Conservation (phyloP, 2,329 filamentous ascomycete species). For the Tolypocladium amazonense region DNA sequence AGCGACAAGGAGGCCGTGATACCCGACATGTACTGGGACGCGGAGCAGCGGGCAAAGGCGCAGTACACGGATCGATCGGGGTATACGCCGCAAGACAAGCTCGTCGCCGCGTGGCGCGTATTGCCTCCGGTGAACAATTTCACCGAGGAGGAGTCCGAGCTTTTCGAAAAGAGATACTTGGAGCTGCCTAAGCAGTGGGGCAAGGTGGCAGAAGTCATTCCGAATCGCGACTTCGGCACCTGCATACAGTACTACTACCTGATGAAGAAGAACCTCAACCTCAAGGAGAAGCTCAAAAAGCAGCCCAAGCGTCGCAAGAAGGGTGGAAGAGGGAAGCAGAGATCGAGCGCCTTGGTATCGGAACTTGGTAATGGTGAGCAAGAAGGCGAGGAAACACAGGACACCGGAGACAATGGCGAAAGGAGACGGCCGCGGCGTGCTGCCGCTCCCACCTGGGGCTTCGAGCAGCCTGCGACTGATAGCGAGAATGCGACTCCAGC, state of each 20-base stretch:
- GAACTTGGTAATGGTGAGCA: constrained; percentile 52
- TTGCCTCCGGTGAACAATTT: constrained; percentile 67
- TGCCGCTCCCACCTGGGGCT: constrained; percentile 61
- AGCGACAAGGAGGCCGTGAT: constrained; percentile 69
- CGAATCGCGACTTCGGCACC: constrained; percentile 60
- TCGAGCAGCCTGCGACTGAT: constrained; percentile 48
- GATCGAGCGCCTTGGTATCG: constrained; percentile 54
- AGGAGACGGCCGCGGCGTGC: constrained; percentile 51
- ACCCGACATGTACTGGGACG: constrained; percentile 57
- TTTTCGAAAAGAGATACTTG: constrained; percentile 65
- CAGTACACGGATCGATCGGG: constrained; percentile 58
- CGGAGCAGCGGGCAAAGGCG: constrained; percentile 45
- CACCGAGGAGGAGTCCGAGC: constrained; percentile 55
- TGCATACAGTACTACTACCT: constrained; percentile 83
- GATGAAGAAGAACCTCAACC: constrained; percentile 62
- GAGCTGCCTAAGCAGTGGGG: constrained; percentile 77
- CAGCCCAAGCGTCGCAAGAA: constrained; percentile 50
- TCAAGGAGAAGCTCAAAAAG: constrained; percentile 65
- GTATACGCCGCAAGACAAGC: constrained; percentile 51
- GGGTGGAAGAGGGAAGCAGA: constrained; percentile 44
- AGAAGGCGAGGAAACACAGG: constrained; percentile 43
- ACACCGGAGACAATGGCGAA: constrained; percentile 49
- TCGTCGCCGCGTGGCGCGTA: constrained; percentile 61
- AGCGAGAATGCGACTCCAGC: constrained; percentile 47
- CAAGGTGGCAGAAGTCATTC: constrained; percentile 58